A percentile compares a stretch with the other conserved stretches of the same genome.
These are phyloP conservation scores for Eragrostis curvula DNA, from an alignment of 176 grass and related monocot genomes.

Conservation along the genomic window DNA sequence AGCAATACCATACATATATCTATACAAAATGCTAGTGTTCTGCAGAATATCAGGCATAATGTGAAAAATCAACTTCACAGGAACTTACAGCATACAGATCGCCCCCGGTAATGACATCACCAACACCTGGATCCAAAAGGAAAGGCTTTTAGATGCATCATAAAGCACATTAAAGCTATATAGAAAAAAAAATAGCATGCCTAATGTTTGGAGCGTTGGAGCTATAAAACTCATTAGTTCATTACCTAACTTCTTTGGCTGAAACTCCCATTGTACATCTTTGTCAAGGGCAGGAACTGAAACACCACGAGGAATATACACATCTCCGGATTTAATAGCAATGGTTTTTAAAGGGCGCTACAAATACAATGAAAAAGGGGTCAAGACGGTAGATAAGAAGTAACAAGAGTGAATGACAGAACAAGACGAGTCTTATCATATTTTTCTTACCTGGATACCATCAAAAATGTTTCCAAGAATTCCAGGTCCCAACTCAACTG, in stretches of 20 bases:
- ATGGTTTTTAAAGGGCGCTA: slow-evolving; percentile 88
- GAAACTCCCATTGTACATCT: slow-evolving; percentile 79
- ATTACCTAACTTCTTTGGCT: slow-evolving; percentile 69
- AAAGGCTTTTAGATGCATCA: slow-evolving; percentile 38
- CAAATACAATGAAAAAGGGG: slow-evolving; percentile 22
- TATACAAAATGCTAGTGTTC: neutral
- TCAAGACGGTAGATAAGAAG: neutral
- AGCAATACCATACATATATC: neutral
- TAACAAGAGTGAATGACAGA: neutral
- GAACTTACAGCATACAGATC: slow-evolving; percentile 76
- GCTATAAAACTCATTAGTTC: neutral
- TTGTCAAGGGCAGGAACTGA: slow-evolving; percentile 93
- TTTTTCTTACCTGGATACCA: slow-evolving; percentile 75
- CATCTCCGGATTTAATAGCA: slow-evolving; percentile 85
- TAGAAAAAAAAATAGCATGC: neutral
- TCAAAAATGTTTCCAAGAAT: slow-evolving; percentile 98
- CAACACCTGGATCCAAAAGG: slow-evolving; percentile 51
- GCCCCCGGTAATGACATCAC: slow-evolving; percentile 69
- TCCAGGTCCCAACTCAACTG: slow-evolving; percentile 87
- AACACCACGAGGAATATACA: slow-evolving; percentile 96
- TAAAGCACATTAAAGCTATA: neutral
- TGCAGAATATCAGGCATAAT: slow-evolving; percentile 16
- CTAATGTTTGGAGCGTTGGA: neutral
- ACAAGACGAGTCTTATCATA: neutral
- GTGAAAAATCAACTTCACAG: slow-evolving; percentile 10